A percentile compares a stretch with the other conserved stretches of the same genome.
Conservation (phyloP, 23 red algal species). For the Gracilaria gracilis region DNA sequence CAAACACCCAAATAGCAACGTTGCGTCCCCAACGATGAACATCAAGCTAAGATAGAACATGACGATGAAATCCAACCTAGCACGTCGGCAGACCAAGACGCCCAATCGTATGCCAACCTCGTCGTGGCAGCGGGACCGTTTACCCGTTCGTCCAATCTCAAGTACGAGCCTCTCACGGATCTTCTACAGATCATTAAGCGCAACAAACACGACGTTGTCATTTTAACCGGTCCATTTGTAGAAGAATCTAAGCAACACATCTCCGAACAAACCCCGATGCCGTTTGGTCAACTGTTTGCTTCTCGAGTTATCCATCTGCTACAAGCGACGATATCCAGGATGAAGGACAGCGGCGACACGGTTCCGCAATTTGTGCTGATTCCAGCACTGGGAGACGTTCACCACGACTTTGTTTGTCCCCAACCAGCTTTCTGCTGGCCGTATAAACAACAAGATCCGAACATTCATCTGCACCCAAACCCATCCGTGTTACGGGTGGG, state of each 20-base stretch:
- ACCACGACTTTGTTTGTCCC: constrained; percentile 71
- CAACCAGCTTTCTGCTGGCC: constrained; percentile 49
- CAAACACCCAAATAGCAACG: neutral
- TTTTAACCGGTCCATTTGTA: constrained; percentile 60
- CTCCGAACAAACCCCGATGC: neutral
- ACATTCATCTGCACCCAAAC: too few relatives aligned
- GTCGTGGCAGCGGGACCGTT: constrained; percentile 64
- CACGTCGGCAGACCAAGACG: too few relatives aligned
- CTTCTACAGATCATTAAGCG: constrained; percentile 26
- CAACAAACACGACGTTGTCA: constrained; percentile 27
- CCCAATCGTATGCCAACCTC: constrained; percentile 14
- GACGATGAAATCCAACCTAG: neutral
- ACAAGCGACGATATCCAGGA: neutral
- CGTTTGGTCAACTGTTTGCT: constrained; percentile 42
- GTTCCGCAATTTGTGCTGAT: constrained; percentile 46
- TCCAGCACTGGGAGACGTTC: constrained; percentile 55
- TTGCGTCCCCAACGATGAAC: neutral
- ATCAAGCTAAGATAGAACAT: neutral
- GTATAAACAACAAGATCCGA: neutral
- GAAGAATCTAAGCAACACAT: constrained; percentile 34
- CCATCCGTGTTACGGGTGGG: too few relatives aligned
- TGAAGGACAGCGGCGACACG: neutral
- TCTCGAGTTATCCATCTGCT: constrained; percentile 17
- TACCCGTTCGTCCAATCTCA: constrained; percentile 24
- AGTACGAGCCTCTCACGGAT: constrained; percentile 64